Conservation (phyloP, 345 rosid genomes). For the Pistacia vera region DNA sequence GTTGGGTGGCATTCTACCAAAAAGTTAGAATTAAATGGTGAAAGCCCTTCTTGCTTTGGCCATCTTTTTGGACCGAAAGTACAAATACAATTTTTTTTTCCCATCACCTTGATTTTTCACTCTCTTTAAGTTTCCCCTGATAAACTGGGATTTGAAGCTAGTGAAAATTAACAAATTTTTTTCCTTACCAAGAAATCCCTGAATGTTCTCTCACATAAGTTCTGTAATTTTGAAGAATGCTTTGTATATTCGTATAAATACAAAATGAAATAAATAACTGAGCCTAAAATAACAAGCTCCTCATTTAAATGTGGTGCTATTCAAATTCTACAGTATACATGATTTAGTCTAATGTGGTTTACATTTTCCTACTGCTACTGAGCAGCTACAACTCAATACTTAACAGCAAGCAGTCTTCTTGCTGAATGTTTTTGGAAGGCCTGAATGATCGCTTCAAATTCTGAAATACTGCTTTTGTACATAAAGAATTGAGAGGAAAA, state of each 20-base stretch:
- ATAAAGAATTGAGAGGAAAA: slow-evolving; percentile 3
- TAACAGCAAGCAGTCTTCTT: too few species aligned
- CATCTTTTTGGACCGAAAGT: not conserved
- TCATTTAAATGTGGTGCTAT: not conserved
- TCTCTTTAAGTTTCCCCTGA: not conserved
- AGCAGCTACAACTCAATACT: not conserved
- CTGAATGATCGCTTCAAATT: not conserved
- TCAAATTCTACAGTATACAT: not conserved
- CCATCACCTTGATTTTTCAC: not conserved
- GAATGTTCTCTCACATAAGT: too few species aligned
- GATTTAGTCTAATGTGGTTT: not conserved
- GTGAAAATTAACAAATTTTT: not conserved
- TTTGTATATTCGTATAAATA: not conserved
- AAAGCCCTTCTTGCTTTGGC: not conserved
- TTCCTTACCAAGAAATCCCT: too few species aligned
- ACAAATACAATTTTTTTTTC: not conserved
- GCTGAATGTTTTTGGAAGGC: not conserved
- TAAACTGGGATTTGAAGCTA: not conserved
- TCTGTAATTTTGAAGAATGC: not conserved
- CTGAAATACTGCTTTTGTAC: not conserved
- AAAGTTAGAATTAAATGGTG: not conserved
- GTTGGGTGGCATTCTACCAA: not conserved
- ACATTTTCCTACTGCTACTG: not conserved
- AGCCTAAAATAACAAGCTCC: not conserved
- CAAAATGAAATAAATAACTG: not conserved